These are phyloP conservation scores for Staphylotrichum tortipilum DNA, from an alignment of 495 filamentous ascomycete genomes.

Conservation along the genomic window DNA sequence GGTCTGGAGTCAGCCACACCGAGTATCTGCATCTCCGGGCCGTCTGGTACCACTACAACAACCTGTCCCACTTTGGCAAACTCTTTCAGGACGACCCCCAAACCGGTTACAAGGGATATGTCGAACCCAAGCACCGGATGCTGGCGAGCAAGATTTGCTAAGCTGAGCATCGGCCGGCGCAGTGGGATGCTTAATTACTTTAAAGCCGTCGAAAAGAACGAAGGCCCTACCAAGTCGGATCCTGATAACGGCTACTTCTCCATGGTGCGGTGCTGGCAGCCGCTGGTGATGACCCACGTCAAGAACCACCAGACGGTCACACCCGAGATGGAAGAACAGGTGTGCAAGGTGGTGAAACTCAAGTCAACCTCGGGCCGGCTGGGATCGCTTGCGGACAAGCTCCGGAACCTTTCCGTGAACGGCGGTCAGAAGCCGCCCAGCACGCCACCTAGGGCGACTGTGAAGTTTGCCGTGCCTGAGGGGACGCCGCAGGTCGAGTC, in stretches of 20 bases:
- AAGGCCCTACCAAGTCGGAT: not conserved
- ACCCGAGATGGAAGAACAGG: not conserved
- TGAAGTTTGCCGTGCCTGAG: too few species aligned
- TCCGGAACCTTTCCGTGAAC: too few species aligned
- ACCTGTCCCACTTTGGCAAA: not conserved
- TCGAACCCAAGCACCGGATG: not conserved
- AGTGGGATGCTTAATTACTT: too few species aligned
- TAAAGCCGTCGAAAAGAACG: not conserved
- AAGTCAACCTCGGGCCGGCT: not conserved
- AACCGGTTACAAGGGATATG: not conserved
- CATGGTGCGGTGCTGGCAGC: not conserved
- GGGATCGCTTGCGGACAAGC: not conserved
- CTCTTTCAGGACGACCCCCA: not conserved
- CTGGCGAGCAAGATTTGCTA: not conserved
- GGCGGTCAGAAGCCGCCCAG: not conserved
- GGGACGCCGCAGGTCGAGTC: not conserved
- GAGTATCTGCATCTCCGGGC: not conserved
- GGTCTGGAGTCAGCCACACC: not conserved
- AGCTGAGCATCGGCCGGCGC: too few species aligned
- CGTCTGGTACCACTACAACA: not conserved
- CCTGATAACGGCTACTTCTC: not conserved
- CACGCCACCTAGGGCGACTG: too few species aligned
- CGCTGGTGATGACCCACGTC: not conserved
- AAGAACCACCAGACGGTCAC: too few species aligned
- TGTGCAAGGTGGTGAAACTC: not conserved